phyloP scores from a whole-genome alignment of 768 basidiomycete genomes.

The Russula griseocarnosa region DNA sequence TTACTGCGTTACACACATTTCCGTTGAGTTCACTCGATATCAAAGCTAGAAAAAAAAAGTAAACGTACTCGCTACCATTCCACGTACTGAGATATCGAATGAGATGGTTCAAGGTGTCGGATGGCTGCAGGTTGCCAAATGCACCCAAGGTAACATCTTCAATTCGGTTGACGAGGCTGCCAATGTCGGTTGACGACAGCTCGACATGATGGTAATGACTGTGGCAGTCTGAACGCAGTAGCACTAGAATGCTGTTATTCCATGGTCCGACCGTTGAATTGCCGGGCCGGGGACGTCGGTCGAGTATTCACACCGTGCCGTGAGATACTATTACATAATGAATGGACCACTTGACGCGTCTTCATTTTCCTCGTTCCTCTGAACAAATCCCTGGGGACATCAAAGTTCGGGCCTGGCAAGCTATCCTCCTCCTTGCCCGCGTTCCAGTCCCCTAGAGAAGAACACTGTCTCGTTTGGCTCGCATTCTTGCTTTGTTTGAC shows the following conservation, averaged over 20 bases:
- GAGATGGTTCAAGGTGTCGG: slow-evolving; percentile 65
- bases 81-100: slow-evolving; percentile 75
- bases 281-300: no score
- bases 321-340: slow-evolving; percentile 47
- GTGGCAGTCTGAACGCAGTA: background rate
- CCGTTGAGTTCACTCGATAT: slow-evolving; percentile 12
- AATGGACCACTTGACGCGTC: slow-evolving; percentile 27
- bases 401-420: slow-evolving; percentile 88
- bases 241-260: background rate
- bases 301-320: background rate
- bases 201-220: slow-evolving; percentile 44
- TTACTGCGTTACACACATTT: slow-evolving; percentile 45
- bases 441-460: slow-evolving; percentile 84
- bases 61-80: slow-evolving; percentile 81
- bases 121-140: slow-evolving; percentile 55
- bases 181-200: no score
- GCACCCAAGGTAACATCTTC: slow-evolving; percentile 62
- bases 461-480: slow-evolving; percentile 32
- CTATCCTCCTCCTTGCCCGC: slow-evolving; percentile 84
- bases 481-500: slow-evolving; percentile 40
- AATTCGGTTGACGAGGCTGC: slow-evolving; percentile 46
- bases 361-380: slow-evolving; percentile 28
- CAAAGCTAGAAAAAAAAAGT: background rate
- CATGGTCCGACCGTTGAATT: background rate
- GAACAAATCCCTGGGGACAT: slow-evolving; percentile 81